Conservation (phyloP, 192 early-diverging fungal species). For the Piromyces finnis region DNA sequence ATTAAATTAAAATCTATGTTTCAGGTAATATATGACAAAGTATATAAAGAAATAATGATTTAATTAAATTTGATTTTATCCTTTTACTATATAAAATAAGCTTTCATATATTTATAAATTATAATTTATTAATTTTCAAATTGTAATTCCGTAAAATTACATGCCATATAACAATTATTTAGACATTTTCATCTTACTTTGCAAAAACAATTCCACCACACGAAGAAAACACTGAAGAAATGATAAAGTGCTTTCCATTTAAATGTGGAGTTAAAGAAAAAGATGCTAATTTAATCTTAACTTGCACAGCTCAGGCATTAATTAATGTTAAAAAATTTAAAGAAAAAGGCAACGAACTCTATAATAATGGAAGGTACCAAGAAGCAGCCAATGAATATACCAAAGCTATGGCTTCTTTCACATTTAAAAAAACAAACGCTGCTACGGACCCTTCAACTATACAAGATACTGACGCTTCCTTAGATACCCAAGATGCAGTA, state of each 20-base stretch:
- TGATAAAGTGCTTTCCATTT: background rate
- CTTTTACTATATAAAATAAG: too few relatives aligned
- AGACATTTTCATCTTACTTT: background rate
- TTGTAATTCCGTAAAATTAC: too few relatives aligned
- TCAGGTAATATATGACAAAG: too few relatives aligned
- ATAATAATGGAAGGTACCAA: background rate
- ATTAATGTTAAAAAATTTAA: background rate
- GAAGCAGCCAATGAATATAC: background rate
- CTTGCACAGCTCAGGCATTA: background rate
- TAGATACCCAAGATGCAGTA: background rate
- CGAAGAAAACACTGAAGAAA: background rate
- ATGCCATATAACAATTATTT: too few relatives aligned
- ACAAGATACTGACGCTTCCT: background rate
- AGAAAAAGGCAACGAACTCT: background rate
- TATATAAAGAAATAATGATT: too few relatives aligned
- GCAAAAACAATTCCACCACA: background rate
- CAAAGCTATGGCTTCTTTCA: background rate
- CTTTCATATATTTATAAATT: too few relatives aligned
- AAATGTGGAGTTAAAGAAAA: background rate
- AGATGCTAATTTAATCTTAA: background rate
- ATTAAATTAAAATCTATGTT: too few relatives aligned
- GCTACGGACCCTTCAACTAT: background rate
- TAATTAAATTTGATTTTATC: too few relatives aligned
- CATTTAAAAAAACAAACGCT: background rate
- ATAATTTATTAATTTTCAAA: too few relatives aligned